Base-by-base conservation (phyloP, 1,284 basidiomycete species). In the Tausonia pullulans region DNA sequence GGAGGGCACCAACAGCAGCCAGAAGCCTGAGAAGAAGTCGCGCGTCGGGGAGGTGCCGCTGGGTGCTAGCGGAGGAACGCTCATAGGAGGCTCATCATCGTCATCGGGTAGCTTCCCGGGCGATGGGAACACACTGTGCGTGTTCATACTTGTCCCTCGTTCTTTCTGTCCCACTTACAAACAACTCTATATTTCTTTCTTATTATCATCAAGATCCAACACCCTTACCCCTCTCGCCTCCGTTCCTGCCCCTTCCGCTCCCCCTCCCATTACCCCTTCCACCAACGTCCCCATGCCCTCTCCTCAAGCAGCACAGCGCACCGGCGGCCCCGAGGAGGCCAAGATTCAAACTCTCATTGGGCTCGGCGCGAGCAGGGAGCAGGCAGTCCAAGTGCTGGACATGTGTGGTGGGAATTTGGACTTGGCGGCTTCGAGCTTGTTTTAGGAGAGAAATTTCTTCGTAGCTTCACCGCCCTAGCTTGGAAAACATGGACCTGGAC, bases 41-140 rank as follows among this genome's bases (percentile, higher is more conserved):
- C 7, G 14, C 52, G 13, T 27, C 27, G 27, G 27, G 27, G 27
- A 27, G 27, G 27, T 27, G 27, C 27, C 27, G 60, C 27, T 14
- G 51, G 5, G 46, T 54, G 3, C 49, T 46, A 8, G 57, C 14
- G n/a, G 44, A 46, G 57, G 41, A 60, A 11, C 45, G 41, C 11
- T 3, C 14, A 41, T 43, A 60, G 27, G 16, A 40, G 10, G 59
- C 49, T 4, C 48, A 27, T 27, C 49, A 13, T 50, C 44, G 48
- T 40, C 45, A 9, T n/a, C 41, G 13, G 48, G 14, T 10, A 13
- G n/a, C 10, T 88, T 89, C 76, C 84, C 87, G 39, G 86, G 86
- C 13, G 74, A 81, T 40, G 87, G 87, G 3, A 72, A 81, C 64
- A 80, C 81, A 2, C 71, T 85, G 64, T 65, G 14, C 41, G 64